phyloP scores from a whole-genome alignment of 345 rosid species.

The Acer negundo region DNA sequence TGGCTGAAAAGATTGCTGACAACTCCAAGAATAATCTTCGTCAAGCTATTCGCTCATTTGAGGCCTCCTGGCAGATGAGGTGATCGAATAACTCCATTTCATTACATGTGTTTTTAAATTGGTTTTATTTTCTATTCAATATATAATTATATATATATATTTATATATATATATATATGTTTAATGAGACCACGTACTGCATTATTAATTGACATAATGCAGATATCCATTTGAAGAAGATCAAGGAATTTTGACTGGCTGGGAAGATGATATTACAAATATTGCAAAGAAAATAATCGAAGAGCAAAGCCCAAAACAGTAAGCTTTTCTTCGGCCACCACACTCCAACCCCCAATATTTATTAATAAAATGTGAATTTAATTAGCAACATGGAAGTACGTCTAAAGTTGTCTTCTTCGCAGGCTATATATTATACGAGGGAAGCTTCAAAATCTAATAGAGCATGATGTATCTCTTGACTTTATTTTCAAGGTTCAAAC shows the following conservation, averaged over 20 bases:
- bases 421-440: slow-evolving; percentile 59
- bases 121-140: no score
- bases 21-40: slow-evolving; percentile 58
- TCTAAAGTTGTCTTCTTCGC: neutral
- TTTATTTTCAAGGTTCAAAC: slow-evolving; percentile 44
- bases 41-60: slow-evolving; percentile 68
- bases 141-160: no score
- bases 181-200: no score
- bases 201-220: slow-evolving; percentile 3
- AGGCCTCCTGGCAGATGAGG: slow-evolving; percentile 52
- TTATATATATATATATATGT: no score
- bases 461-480: slow-evolving; percentile 53
- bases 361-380: no score
- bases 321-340: slow-evolving; percentile 20
- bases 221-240: slow-evolving; percentile 38
- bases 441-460: slow-evolving; percentile 55
- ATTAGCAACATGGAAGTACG: neutral
- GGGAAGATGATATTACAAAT: slow-evolving; percentile 64
- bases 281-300: slow-evolving; percentile 52
- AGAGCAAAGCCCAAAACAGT: slow-evolving; percentile 69
- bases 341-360: no score
- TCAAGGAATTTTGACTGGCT: slow-evolving; percentile 46
- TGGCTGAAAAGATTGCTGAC: slow-evolving; percentile 44
- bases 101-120: neutral
- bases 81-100: neutral